Evolutionary conservation across 148 eudicot species (phyloP).

Genomic region (Camellia sinensis): DNA sequence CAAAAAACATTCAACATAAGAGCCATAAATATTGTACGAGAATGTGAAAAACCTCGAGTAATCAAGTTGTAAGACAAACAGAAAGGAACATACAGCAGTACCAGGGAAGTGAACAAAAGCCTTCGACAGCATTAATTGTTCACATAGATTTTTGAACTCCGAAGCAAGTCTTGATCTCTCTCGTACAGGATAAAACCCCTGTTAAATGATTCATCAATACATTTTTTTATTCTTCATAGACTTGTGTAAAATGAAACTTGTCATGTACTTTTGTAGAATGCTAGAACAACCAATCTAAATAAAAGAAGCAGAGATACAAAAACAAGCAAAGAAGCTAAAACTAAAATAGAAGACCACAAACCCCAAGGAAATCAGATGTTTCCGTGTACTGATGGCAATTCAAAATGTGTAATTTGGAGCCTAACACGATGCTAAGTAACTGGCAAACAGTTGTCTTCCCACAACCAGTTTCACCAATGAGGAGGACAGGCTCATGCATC

Average conservation of each 20-base stretch:
- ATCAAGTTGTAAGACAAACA: neutral
- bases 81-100: slow-evolving; percentile 47
- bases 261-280: neutral
- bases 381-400: slow-evolving; percentile 98
- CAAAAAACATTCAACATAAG: slow-evolving; percentile 12
- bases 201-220: slow-evolving; percentile 24
- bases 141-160: slow-evolving; percentile 61
- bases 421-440: slow-evolving; percentile 63
- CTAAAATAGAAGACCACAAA: slow-evolving; percentile 23
- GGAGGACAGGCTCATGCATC: slow-evolving; percentile 94
- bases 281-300: neutral
- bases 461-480: slow-evolving; percentile 98
- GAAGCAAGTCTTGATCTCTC: slow-evolving; percentile 66
- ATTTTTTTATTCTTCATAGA: neutral
- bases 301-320: neutral
- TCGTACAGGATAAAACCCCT: slow-evolving; percentile 93
- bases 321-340: slow-evolving; percentile 15
- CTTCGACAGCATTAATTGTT: slow-evolving; percentile 47
- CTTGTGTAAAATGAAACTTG: neutral
- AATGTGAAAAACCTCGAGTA: neutral
- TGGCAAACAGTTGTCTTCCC: slow-evolving; percentile 98
- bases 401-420: slow-evolving; percentile 63
- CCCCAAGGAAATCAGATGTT: slow-evolving; percentile 99
- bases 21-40: neutral
- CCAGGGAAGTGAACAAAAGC: slow-evolving; percentile 44